Conservation (phyloP, 768 basidiomycete genomes). For the Phanerochaete carnosa region DNA sequence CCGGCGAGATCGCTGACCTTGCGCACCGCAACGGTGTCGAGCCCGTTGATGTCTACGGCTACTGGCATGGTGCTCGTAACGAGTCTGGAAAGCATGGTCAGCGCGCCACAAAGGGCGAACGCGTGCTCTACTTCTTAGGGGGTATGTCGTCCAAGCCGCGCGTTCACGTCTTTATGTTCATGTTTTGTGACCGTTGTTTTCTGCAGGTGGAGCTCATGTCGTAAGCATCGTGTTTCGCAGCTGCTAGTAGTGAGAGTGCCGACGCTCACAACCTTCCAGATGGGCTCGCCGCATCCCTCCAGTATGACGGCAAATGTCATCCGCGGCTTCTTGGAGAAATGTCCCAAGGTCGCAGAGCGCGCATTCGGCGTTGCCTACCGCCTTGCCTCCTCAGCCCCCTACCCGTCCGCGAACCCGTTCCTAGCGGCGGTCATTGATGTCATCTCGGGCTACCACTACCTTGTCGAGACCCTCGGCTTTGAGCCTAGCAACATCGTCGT, state of each 20-base stretch:
- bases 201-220: background rate
- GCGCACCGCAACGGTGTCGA: conserved; percentile 19
- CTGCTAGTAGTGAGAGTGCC: background rate
- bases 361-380: conserved; percentile 46
- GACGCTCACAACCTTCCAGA: background rate
- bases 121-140: conserved; percentile 17
- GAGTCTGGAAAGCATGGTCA: background rate
- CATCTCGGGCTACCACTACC: conserved; percentile 47
- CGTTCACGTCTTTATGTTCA: too few species aligned
- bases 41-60: conserved; percentile 18
- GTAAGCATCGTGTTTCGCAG: background rate
- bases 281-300: background rate
- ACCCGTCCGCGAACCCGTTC: conserved; percentile 37
- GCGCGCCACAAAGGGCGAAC: conserved; percentile 5
- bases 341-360: conserved; percentile 17
- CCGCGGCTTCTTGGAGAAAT: background rate
- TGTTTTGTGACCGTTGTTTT: background rate
- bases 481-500: conserved; percentile 41
- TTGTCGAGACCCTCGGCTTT: conserved; percentile 39
- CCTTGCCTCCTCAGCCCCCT: conserved; percentile 23
- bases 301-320: background rate
- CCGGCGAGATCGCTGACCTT: conserved; percentile 21
- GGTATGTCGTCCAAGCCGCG: background rate
- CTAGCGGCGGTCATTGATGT: conserved; percentile 52
- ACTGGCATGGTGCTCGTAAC: conserved; percentile 14